These are phyloP conservation scores for Nidula microcarpa DNA, from an alignment of 768 basidiomycete species.

Conservation along the genomic window DNA sequence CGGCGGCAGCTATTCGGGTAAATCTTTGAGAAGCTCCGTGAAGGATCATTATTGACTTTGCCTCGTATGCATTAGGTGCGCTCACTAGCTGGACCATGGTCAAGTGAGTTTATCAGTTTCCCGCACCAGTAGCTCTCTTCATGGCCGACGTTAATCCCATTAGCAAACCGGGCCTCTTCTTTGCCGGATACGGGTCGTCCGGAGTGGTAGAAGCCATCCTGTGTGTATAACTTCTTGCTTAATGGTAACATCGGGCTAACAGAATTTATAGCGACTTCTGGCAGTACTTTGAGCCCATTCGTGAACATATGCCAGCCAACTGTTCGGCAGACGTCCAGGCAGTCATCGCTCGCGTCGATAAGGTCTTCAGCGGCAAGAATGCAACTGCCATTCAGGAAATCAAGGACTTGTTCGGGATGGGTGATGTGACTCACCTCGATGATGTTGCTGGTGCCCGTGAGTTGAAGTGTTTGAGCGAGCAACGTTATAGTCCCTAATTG, in stretches of 20 bases:
- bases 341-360: constrained; percentile 58
- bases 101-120: constrained; percentile 36
- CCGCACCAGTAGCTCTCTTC: too few relatives aligned
- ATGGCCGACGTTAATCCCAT: neutral
- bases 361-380: constrained; percentile 43
- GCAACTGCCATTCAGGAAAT: constrained; percentile 44
- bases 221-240: constrained; percentile 16
- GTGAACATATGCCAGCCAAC: constrained; percentile 63
- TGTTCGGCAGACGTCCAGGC: constrained; percentile 71
- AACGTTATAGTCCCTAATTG: too few relatives aligned
- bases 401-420: constrained; percentile 59
- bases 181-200: constrained; percentile 62
- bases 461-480: constrained; percentile 6
- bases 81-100: constrained; percentile 66
- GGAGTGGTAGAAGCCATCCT: constrained; percentile 62
- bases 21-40: neutral
- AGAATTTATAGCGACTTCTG: constrained; percentile 46
- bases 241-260: neutral
- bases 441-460: constrained; percentile 61
- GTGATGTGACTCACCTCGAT: constrained; percentile 53
- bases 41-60: too few relatives aligned
- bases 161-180: constrained; percentile 59
- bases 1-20: constrained; percentile 49
- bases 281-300: constrained; percentile 72
- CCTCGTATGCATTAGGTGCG: constrained; percentile 20